Conservation (phyloP, 2,329 filamentous ascomycete species). For the Colletotrichum truncatum region DNA sequence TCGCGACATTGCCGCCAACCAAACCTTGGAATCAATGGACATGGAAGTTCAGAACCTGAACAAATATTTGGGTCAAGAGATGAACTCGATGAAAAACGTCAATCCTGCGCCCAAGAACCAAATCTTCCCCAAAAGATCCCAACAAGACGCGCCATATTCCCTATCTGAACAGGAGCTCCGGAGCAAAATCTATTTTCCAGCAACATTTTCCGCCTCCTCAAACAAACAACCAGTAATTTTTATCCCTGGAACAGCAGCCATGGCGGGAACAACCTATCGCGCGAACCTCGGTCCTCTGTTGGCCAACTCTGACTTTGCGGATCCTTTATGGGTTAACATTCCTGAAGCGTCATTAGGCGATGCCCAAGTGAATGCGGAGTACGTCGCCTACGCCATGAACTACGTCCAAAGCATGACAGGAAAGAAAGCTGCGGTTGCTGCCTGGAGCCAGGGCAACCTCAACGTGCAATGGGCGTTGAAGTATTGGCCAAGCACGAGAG, state of each 20-base stretch:
- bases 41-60: neutral
- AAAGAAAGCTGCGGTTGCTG: slow-evolving; percentile 53
- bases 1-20: neutral
- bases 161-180: slow-evolving; percentile 55
- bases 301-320: slow-evolving; percentile 47
- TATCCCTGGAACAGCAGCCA: slow-evolving; percentile 55
- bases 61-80: neutral
- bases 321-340: slow-evolving; percentile 67
- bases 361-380: slow-evolving; percentile 61
- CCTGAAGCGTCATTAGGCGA: slow-evolving; percentile 56
- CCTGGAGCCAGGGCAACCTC: slow-evolving; percentile 65
- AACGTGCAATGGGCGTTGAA: slow-evolving; percentile 66
- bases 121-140: slow-evolving; percentile 46
- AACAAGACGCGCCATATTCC: slow-evolving; percentile 57
- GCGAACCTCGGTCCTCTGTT: slow-evolving; percentile 61
- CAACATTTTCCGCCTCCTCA: slow-evolving; percentile 54
- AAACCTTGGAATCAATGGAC: neutral
- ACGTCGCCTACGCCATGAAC: slow-evolving; percentile 66
- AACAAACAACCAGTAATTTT: slow-evolving; percentile 57
- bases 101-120: slow-evolving; percentile 2
- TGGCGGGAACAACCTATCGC: slow-evolving; percentile 49
- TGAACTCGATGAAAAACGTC: slow-evolving; percentile 2
- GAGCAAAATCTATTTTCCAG: slow-evolving; percentile 61
- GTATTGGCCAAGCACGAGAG: slow-evolving; percentile 62
- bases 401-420: slow-evolving; percentile 55